These are phyloP conservation scores for Roridomyces roridus DNA, from an alignment of 768 basidiomycete genomes.

Conservation along the genomic window DNA sequence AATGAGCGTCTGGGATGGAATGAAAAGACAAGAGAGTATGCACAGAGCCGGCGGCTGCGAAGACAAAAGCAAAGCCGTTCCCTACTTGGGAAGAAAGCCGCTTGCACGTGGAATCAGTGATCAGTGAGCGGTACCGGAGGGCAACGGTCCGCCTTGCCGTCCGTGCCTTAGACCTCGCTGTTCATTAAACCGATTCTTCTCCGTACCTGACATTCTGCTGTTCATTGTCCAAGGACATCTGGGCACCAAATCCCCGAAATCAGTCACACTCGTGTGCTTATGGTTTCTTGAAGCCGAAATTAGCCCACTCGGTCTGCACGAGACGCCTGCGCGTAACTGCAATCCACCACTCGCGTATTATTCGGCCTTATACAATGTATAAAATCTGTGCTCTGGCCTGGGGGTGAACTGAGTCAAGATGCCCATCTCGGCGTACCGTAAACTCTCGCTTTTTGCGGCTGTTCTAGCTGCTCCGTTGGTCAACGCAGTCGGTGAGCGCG, in stretches of 20 bases:
- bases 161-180: no score
- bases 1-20: slow-evolving; percentile 1
- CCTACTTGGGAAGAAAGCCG: no score
- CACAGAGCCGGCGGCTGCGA: slow-evolving; percentile 1
- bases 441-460: slow-evolving; percentile 38
- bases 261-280: background rate
- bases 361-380: slow-evolving; percentile 11
- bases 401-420: slow-evolving; percentile 28
- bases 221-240: background rate
- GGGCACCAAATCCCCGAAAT: slow-evolving; percentile 15
- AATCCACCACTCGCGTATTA: no score
- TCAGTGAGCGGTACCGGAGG: no score
- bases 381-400: slow-evolving; percentile 1
- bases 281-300: no score
- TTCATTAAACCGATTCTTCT: slow-evolving; percentile 20
- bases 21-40: background rate
- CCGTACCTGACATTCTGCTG: background rate
- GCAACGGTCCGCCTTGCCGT: no score
- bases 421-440: slow-evolving; percentile 32
- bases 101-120: no score
- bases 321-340: no score
- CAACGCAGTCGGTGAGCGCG: slow-evolving; percentile 38
- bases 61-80: slow-evolving; percentile 7
- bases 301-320: no score
- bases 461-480: slow-evolving; percentile 34